Evolutionary conservation across 2,329 filamentous ascomycete genomes (phyloP).

Genomic region (Aureobasidium leucospermi): DNA sequence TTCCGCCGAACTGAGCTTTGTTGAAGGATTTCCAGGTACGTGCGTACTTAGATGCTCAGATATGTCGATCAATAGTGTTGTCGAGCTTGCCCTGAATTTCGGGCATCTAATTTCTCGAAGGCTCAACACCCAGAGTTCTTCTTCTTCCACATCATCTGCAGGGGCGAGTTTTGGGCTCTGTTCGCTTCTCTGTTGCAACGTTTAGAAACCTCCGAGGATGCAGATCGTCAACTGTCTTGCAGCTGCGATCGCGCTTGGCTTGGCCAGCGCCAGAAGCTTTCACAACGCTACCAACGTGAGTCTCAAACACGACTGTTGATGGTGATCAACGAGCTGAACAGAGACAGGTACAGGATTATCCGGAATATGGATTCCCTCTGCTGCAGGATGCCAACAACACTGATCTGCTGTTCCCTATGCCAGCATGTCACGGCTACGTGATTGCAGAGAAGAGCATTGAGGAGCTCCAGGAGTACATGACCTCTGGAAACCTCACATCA

Average conservation of each 20-base stretch:
- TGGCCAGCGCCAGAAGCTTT: not conserved
- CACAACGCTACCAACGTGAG: conserved; percentile 2
- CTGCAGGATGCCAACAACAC: conserved; percentile 21
- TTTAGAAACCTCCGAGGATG: not conserved
- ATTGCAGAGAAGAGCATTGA: conserved; percentile 66
- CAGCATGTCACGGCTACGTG: conserved; percentile 49
- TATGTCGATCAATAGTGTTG: not conserved
- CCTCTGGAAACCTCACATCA: conserved; percentile 47
- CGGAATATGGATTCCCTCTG: conserved; percentile 25
- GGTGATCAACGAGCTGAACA: not conserved
- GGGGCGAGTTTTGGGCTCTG: not conserved
- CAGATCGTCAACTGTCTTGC: conserved; percentile 10
- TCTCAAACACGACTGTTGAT: not conserved
- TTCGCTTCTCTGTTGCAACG: not conserved
- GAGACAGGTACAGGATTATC: conserved; percentile 18
- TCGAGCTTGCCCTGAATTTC: not conserved
- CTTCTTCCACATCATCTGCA: not conserved
- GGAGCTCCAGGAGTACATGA: conserved; percentile 54
- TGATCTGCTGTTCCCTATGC: conserved; percentile 53
- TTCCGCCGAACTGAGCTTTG: not conserved
- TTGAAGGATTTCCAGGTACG: not conserved
- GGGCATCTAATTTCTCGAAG: not conserved
- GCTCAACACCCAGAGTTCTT: not conserved
- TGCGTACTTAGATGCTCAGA: not conserved
- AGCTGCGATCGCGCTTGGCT: not conserved